phyloP scores from a whole-genome alignment of 2,329 filamentous ascomycete species.

The Claviceps sp. region DNA sequence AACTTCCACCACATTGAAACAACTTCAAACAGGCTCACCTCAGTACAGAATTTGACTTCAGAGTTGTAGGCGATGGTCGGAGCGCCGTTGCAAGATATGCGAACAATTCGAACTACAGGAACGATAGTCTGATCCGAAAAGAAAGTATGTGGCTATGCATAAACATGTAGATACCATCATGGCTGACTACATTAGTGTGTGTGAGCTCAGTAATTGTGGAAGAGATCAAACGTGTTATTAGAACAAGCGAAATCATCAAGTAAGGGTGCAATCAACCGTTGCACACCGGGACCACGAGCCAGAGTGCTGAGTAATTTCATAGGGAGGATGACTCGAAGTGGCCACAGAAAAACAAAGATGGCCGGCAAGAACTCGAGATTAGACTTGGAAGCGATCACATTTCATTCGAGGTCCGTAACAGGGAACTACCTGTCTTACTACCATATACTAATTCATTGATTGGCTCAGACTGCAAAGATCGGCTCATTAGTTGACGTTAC shows the following conservation, averaged over 20 bases:
- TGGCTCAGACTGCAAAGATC: constrained; percentile 83
- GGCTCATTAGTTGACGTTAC: constrained; percentile 93
- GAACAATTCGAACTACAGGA: constrained; percentile 99
- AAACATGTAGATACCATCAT: not conserved
- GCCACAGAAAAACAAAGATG: constrained; percentile 99
- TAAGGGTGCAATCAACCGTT: constrained; percentile 26
- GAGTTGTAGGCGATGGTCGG: constrained; percentile 79
- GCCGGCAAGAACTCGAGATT: constrained; percentile 91
- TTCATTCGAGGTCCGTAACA: constrained; percentile 68
- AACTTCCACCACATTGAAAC: not conserved
- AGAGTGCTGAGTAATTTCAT: constrained; percentile 2
- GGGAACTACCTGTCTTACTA: not conserved
- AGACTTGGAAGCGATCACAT: constrained; percentile 90
- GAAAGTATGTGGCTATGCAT: constrained; percentile 53
- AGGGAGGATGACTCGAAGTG: constrained; percentile 98
- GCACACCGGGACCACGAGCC: no score
- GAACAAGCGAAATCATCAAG: constrained; percentile 95
- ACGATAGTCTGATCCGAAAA: constrained; percentile 97
- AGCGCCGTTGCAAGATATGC: constrained; percentile 93
- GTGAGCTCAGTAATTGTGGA: constrained; percentile 82
- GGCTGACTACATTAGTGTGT: constrained; percentile 53
- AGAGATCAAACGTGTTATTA: constrained; percentile 95
- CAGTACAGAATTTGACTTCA: constrained; percentile 79
- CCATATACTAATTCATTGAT: not conserved
- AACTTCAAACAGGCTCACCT: not conserved